Conservation (phyloP, 495 filamentous ascomycete species). For the Penicillium herquei region DNA sequence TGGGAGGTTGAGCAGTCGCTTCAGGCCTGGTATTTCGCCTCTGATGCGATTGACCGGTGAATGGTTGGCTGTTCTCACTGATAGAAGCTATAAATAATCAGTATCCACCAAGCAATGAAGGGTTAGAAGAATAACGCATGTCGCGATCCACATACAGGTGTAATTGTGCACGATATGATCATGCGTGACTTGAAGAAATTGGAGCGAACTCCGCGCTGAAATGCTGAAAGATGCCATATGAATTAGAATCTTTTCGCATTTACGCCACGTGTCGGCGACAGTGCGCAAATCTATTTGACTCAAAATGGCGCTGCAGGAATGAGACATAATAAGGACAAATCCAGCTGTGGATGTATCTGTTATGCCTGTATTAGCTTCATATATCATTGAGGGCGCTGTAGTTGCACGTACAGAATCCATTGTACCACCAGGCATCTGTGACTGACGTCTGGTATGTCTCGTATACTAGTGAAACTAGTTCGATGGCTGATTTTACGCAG, state of each 20-base stretch:
- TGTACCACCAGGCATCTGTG: slow-evolving; percentile 50
- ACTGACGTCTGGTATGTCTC: slow-evolving; percentile 35
- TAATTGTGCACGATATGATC: slow-evolving; percentile 26
- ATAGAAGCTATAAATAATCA: background rate
- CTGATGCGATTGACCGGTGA: slow-evolving; percentile 6
- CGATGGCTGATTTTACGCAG: slow-evolving; percentile 39
- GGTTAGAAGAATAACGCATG: background rate
- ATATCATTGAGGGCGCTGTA: background rate
- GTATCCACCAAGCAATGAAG: background rate
- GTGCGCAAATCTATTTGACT: slow-evolving; percentile 15
- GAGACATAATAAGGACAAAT: slow-evolving; percentile 41
- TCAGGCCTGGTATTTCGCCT: slow-evolving; percentile 1
- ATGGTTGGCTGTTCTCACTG: background rate
- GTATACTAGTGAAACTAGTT: slow-evolving; percentile 37
- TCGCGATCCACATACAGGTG: slow-evolving; percentile 9
- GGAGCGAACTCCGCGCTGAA: slow-evolving; percentile 32
- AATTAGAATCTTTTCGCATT: slow-evolving; percentile 27
- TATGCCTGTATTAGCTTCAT: background rate
- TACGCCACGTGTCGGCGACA: slow-evolving; percentile 28
- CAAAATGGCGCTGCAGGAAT: slow-evolving; percentile 26
- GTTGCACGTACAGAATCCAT: slow-evolving; percentile 39
- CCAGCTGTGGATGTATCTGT: slow-evolving; percentile 44
- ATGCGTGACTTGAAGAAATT: slow-evolving; percentile 30
- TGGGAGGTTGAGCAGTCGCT: background rate
- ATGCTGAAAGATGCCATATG: slow-evolving; percentile 30